Conservation (phyloP, 352 stramenopile genomes). For the Phytophthora citrophthora region DNA sequence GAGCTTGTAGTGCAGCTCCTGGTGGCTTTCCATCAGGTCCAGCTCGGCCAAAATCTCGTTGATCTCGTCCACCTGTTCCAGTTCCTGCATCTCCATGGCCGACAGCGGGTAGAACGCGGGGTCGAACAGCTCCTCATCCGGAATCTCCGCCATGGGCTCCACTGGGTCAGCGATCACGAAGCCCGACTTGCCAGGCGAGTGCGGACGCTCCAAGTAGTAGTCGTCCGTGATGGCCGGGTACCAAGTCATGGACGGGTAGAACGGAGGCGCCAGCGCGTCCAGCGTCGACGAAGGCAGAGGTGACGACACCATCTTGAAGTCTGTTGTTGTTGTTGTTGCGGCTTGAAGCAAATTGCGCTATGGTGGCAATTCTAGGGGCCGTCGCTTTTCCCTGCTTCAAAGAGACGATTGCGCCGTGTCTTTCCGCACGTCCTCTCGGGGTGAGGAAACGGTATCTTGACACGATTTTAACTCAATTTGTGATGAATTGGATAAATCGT, state of each 20-base stretch:
- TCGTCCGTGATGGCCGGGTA: conserved; percentile 65
- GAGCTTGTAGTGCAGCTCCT: conserved; percentile 71
- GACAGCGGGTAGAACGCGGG: conserved; percentile 65
- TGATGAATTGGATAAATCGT: too few relatives aligned
- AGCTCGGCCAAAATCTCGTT: conserved; percentile 82
- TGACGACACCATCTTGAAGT: conserved; percentile 42
- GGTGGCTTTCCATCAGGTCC: conserved; percentile 79
- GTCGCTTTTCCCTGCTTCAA: conserved; percentile 13
- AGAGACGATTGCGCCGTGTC: conserved; percentile 15
- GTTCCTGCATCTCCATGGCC: conserved; percentile 60
- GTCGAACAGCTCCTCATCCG: conserved; percentile 84
- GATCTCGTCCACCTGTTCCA: conserved; percentile 83
- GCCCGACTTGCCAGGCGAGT: conserved; percentile 60
- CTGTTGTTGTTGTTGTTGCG: not conserved
- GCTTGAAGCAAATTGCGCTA: conserved; percentile 34
- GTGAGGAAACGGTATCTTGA: not conserved
- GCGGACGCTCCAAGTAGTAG: conserved; percentile 67
- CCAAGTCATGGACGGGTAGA: conserved; percentile 67
- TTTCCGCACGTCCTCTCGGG: conserved; percentile 18
- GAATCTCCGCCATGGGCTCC: conserved; percentile 57
- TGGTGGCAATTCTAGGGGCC: conserved; percentile 2
- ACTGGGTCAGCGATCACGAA: conserved; percentile 73
- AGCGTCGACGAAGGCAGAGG: conserved; percentile 48
- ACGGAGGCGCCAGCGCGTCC: conserved; percentile 59
- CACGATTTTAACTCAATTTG: too few relatives aligned